These are phyloP conservation scores for Debaryomycetaceae sp. DNA, from an alignment of 1,139 yeast species.

Conservation along the genomic window DNA sequence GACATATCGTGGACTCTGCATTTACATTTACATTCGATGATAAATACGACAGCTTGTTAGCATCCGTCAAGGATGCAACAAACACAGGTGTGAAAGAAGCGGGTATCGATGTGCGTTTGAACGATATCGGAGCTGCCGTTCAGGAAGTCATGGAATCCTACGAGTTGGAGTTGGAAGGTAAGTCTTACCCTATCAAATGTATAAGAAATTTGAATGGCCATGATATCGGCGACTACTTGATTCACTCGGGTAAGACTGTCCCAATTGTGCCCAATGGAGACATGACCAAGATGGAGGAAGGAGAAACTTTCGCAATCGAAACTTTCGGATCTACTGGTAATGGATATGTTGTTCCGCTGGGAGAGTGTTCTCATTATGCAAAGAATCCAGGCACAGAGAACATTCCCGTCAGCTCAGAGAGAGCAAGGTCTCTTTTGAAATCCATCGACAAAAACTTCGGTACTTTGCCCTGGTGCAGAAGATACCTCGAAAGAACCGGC, in stretches of 20 bases:
- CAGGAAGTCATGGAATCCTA: conserved; percentile 98
- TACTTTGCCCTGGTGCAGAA: conserved; percentile 93
- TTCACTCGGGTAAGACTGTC: conserved; percentile 94
- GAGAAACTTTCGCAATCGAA: conserved; percentile 96
- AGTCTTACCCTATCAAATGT: conserved; percentile 78
- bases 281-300: conserved; percentile 97
- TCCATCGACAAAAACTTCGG: conserved; percentile 82
- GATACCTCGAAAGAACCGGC: conserved; percentile 88
- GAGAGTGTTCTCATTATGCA: conserved; percentile 95
- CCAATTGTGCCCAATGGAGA: conserved; percentile 95
- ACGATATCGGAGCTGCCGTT: conserved; percentile 93
- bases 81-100: conserved; percentile 90
- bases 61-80: conserved; percentile 90
- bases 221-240: conserved; percentile 75
- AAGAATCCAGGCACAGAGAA: conserved; percentile 47
- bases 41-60: conserved; percentile 72
- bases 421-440: conserved; percentile 63
- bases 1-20: conserved; percentile 93
- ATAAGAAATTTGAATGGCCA: conserved; percentile 94
- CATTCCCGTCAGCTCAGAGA: conserved; percentile 49
- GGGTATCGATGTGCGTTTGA: conserved; percentile 92
- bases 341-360: conserved; percentile 81
- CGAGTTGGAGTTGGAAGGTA: conserved; percentile 88
- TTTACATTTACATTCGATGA: conserved; percentile 88
- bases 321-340: conserved; percentile 97